Evolutionary conservation across 148 eudicot species (phyloP).

Genomic region (Vaccinium macrocarpon): DNA sequence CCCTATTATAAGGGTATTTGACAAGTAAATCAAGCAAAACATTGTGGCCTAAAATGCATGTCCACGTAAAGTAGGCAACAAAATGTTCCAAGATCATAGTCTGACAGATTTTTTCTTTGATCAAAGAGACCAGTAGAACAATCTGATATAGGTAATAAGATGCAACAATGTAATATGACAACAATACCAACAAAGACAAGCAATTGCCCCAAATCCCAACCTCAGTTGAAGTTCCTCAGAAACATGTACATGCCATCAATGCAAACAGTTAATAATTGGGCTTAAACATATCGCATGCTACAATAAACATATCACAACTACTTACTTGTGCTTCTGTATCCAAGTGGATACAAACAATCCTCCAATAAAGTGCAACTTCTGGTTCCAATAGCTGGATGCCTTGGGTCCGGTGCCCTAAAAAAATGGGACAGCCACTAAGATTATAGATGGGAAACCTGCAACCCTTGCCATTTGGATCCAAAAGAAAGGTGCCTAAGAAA

Average conservation of each 20-base stretch:
- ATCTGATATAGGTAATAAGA: background rate
- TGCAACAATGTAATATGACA: background rate
- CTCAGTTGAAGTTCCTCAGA: background rate
- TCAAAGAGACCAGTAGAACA: background rate
- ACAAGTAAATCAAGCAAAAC: background rate
- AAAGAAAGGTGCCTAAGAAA: background rate
- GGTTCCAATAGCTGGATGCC: conserved; percentile 60
- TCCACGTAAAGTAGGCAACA: background rate
- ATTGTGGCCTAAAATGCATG: background rate
- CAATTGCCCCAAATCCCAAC: background rate
- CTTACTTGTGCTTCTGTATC: conserved; percentile 78
- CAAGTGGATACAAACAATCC: conserved; percentile 68
- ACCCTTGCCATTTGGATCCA: background rate
- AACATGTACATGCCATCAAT: background rate
- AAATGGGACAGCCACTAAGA: conserved; percentile 2
- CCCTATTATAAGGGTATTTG: conserved; percentile 36
- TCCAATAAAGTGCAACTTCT: conserved; percentile 91
- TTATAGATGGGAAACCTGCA: background rate
- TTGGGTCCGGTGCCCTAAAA: conserved; percentile 30
- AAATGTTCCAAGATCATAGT: conserved; percentile 3
- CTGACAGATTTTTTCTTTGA: background rate
- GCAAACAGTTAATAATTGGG: background rate
- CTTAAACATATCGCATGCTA: background rate
- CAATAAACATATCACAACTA: background rate
- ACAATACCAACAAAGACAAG: background rate